These are phyloP conservation scores for Massarina eburnea DNA, from an alignment of 2,329 filamentous ascomycete genomes.

Conservation along the genomic window DNA sequence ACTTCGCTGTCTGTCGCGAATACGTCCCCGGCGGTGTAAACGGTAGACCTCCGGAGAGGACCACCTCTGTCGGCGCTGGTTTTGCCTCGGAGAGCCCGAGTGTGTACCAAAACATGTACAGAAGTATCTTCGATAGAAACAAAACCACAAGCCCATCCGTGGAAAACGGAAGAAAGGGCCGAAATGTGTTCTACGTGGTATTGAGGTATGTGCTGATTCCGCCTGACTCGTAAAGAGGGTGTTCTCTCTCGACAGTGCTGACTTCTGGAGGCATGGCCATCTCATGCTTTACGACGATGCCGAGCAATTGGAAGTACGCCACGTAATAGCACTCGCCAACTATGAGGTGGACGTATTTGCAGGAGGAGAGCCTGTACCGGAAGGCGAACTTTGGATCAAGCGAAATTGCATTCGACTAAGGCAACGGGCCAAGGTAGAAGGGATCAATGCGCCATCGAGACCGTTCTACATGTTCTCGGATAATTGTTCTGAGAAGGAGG, in stretches of 20 bases:
- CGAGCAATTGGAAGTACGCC: slow-evolving; percentile 91
- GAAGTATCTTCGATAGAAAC: slow-evolving; percentile 84
- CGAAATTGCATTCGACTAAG: slow-evolving; percentile 82
- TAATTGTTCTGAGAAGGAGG: slow-evolving; percentile 94
- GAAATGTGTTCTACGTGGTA: slow-evolving; percentile 92
- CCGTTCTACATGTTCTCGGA: slow-evolving; percentile 95
- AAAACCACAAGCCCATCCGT: slow-evolving; percentile 60
- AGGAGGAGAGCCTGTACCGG: slow-evolving; percentile 74
- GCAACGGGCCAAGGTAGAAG: slow-evolving; percentile 60
- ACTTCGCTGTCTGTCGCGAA: slow-evolving; percentile 93
- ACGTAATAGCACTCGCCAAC: slow-evolving; percentile 90
- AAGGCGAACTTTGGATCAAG: slow-evolving; percentile 95
- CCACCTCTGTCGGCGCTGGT: slow-evolving; percentile 76
- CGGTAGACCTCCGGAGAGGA: slow-evolving; percentile 85
- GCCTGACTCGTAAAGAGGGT: too few species aligned
- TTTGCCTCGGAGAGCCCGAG: slow-evolving; percentile 82
- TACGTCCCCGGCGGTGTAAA: slow-evolving; percentile 91
- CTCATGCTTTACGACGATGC: slow-evolving; percentile 97
- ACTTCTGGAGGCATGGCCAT: slow-evolving; percentile 64
- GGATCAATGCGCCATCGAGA: slow-evolving; percentile 65
- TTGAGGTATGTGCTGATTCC: slow-evolving; percentile 64
- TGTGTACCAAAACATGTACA: slow-evolving; percentile 98
- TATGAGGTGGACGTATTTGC: slow-evolving; percentile 84
- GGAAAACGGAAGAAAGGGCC: slow-evolving; percentile 59
- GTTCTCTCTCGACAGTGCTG: slow-evolving; percentile 8